Conservation (phyloP, 352 stramenopile genomes). For the Pythium plurisporium region DNA sequence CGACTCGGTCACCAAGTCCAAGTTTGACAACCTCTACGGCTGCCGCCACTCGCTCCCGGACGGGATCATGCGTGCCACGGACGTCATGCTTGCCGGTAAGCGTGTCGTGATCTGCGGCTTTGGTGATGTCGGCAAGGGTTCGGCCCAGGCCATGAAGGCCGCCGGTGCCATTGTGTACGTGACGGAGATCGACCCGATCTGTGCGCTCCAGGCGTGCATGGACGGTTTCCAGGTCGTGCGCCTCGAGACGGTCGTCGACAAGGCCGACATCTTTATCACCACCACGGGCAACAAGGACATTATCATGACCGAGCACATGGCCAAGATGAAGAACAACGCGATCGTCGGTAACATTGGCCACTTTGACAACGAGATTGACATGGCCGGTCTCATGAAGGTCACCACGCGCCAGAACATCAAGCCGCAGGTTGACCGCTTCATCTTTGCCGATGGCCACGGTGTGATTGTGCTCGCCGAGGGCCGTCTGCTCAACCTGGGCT, state of each 20-base stretch:
- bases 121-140: slow-evolving; percentile 98
- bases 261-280: slow-evolving; percentile 98
- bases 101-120: slow-evolving; percentile 99
- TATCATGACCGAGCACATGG: slow-evolving; percentile 95
- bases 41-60: slow-evolving; percentile 97
- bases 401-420: slow-evolving; percentile 98
- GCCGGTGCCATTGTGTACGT: slow-evolving; percentile 97
- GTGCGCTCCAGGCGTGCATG: slow-evolving; percentile 97
- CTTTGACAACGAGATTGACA: slow-evolving; percentile 99
- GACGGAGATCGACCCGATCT: slow-evolving; percentile 98
- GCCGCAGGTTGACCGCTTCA: slow-evolving; percentile 98
- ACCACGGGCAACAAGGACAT: slow-evolving; percentile 99
- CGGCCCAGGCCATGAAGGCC: slow-evolving; percentile 99
- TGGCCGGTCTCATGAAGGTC: slow-evolving; percentile 87
- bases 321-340: slow-evolving; percentile 99
- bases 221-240: slow-evolving; percentile 96
- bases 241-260: slow-evolving; percentile 87
- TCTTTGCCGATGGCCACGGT: slow-evolving; percentile 94
- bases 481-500: slow-evolving; percentile 98
- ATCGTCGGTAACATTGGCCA: slow-evolving; percentile 99
- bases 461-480: slow-evolving; percentile 98
- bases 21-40: slow-evolving; percentile 98
- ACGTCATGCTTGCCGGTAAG: slow-evolving; percentile 97
- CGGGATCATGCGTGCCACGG: slow-evolving; percentile 98
- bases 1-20: slow-evolving; percentile 99